A percentile compares a stretch with the other conserved stretches of the same genome.
phyloP scores from a whole-genome alignment of 768 basidiomycete genomes.

The Boletales sp. region DNA sequence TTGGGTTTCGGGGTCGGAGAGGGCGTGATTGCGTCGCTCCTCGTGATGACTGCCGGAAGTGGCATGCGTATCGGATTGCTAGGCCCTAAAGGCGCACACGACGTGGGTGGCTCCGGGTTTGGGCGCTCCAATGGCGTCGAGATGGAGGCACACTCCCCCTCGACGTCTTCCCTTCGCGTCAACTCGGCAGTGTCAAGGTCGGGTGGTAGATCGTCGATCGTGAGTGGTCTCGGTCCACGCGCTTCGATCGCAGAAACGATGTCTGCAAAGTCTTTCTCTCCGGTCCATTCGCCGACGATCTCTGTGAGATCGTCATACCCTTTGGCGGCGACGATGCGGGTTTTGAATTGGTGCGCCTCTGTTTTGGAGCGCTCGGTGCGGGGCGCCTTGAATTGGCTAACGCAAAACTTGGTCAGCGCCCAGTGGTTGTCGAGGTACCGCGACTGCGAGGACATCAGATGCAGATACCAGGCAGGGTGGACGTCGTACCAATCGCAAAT shows the following conservation, averaged over 20 bases:
- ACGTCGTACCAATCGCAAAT: slow-evolving; percentile 62
- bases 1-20: slow-evolving; percentile 39
- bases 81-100: slow-evolving; percentile 40
- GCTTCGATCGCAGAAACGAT: slow-evolving; percentile 47
- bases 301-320: slow-evolving; percentile 51
- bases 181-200: not conserved
- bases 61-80: slow-evolving; percentile 35
- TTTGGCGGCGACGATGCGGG: slow-evolving; percentile 58
- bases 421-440: slow-evolving; percentile 77
- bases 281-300: slow-evolving; percentile 52
- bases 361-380: slow-evolving; percentile 54
- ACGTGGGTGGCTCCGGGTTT: slow-evolving; percentile 57
- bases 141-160: slow-evolving; percentile 28
- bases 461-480: not conserved
- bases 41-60: slow-evolving; percentile 39
- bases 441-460: slow-evolving; percentile 40
- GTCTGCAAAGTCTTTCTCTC: slow-evolving; percentile 57
- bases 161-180: not conserved
- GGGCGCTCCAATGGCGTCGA: slow-evolving; percentile 50
- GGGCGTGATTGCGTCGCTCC: slow-evolving; percentile 46
- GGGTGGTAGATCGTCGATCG: slow-evolving; percentile 3
- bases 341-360: slow-evolving; percentile 53
- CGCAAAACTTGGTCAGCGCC: slow-evolving; percentile 84
- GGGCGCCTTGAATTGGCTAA: slow-evolving; percentile 73
- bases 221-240: slow-evolving; percentile 22